Conservation (phyloP, 129 eudicot genomes). For the Scalesia atractyloides region DNA sequence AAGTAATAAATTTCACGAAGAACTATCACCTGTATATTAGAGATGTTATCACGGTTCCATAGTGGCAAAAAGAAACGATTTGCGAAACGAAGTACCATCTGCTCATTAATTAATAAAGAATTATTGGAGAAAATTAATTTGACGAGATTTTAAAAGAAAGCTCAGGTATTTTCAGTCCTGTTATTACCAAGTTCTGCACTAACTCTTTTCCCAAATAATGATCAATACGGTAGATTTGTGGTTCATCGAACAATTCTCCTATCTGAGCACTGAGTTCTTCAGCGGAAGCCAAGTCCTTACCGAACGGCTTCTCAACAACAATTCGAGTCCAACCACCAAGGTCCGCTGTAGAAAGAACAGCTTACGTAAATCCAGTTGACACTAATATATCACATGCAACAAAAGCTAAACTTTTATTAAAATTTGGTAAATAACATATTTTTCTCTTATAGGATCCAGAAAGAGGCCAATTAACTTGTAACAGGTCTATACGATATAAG, state of each 20-base stretch:
- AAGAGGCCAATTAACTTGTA: no score
- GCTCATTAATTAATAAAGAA: conserved; percentile 28
- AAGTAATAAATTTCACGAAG: no score
- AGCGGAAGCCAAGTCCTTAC: conserved; percentile 91
- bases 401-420: background rate
- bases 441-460: no score
- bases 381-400: background rate
- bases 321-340: conserved; percentile 99
- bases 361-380: conserved; percentile 16
- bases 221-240: conserved; percentile 96
- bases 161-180: background rate
- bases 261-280: conserved; percentile 91
- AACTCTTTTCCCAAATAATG: conserved; percentile 96
- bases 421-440: no score
- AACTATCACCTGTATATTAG: conserved; percentile 39
- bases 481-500: background rate
- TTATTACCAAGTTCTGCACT: conserved; percentile 96
- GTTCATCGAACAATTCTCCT: conserved; percentile 92
- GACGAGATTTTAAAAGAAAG: background rate
- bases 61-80: conserved; percentile 93
- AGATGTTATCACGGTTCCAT: conserved; percentile 97
- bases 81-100: conserved; percentile 99
- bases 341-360: conserved; percentile 54
- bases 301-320: conserved; percentile 99
- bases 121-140: background rate